Evolutionary conservation across 768 basidiomycete genomes (phyloP), one percentile per base, ranked within the genome.

Genomic region (Hypsizygus marmoreus): DNA sequence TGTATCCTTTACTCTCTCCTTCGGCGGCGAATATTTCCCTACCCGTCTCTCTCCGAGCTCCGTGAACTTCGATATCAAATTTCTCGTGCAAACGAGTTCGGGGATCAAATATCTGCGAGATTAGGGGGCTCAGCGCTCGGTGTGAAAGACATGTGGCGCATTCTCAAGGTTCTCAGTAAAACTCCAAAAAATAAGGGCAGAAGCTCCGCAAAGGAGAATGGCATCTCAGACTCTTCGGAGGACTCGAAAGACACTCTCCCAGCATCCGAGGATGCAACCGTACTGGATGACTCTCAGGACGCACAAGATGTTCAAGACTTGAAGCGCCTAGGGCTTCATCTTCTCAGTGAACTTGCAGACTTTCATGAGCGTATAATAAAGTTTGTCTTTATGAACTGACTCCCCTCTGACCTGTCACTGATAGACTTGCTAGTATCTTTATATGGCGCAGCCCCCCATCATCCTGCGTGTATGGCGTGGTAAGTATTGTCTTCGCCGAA

Each of bases 281-380:
- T 60, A 14, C 53, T 67, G 4, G 70, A 75, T 33, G 61, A 69
- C 17, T 42, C 47, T 4, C 56, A 58, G 13, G 72, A 76, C 9
- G 56, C 43, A 19, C 47, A 68, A 22, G 69, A 70, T 43, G 62
- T 71, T 28, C 64, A 66, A 38, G 75, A 73, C 49, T 19, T 77
- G 5, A 78, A 78, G 57, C 68, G 71, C 8, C 55, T 67, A 20
- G 49, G 65, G 2, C 55, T 86, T 13, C 60, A 69, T 26, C 25
- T 60, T 8, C 25, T 85, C 38, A 68, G 73, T 33, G 73, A 76
- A 30, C 55, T 82, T 25, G 76, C 79, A 7, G 84, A 87, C 56
- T 45, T 84, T 8, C 80, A 84, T 46, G 86, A 88, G 59, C 69
- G 84, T 24, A 50, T 84, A 20, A 77, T 76, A 63, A 87, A 85